Evolutionary conservation across 78 protist genomes (phyloP).

Genomic region (Tieghemostelium lacteum): DNA sequence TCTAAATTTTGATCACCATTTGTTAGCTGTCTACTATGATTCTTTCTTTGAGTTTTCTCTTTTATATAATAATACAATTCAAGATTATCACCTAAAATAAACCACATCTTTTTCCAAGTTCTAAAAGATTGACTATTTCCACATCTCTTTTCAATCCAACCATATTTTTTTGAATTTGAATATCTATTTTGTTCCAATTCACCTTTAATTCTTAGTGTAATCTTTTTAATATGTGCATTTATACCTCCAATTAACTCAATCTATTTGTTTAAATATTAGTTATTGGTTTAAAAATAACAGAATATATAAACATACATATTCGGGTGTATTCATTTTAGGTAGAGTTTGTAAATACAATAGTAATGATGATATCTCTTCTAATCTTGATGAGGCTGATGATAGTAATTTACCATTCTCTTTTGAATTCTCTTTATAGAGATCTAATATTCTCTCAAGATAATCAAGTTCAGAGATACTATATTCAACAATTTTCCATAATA

Average conservation of each 20-base stretch:
- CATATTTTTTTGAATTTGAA: conserved; percentile 41
- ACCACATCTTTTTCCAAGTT: conserved; percentile 78
- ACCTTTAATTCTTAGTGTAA: conserved; percentile 45
- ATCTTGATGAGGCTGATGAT: conserved; percentile 18
- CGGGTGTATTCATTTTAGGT: conserved; percentile 34
- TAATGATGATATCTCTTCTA: conserved; percentile 39
- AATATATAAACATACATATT: conserved; percentile 43
- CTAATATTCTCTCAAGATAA: conserved; percentile 20
- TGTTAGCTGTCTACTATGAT: neutral
- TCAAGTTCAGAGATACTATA: conserved; percentile 56
- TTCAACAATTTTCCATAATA: conserved; percentile 59
- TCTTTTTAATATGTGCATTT: conserved; percentile 45
- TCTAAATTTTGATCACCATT: neutral
- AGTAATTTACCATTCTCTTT: conserved; percentile 20
- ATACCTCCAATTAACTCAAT: conserved; percentile 26
- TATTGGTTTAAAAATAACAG: neutral
- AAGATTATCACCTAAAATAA: conserved; percentile 18
- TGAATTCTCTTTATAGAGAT: conserved; percentile 23
- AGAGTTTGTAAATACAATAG: conserved; percentile 26
- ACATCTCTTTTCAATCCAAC: conserved; percentile 76
- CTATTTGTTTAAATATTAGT: conserved; percentile 8
- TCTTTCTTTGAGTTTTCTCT: conserved; percentile 41
- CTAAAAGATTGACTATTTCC: conserved; percentile 57
- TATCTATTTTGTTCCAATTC: conserved; percentile 26
- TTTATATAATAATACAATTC: conserved; percentile 53